Evolutionary conservation across 345 rosid species (phyloP).

Genomic region (Clarkia xantiana): DNA sequence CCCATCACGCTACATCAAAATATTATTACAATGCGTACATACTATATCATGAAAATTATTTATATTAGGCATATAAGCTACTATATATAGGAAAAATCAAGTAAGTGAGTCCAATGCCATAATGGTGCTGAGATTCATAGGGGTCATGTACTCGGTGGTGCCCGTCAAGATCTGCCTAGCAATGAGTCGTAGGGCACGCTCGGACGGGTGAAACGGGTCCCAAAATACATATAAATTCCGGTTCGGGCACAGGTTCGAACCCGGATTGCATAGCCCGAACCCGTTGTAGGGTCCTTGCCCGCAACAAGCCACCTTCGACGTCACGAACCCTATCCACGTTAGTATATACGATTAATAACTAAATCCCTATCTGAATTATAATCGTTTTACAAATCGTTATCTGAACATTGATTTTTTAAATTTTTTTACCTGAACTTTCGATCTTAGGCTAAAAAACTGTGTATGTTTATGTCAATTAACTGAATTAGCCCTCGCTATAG

Average conservation of each 20-base stretch:
- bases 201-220: conserved; percentile 42
- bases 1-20: too few relatives aligned
- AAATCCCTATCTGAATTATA: background rate
- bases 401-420: too few relatives aligned
- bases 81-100: too few relatives aligned
- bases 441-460: too few relatives aligned
- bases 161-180: conserved; percentile 18
- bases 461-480: too few relatives aligned
- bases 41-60: too few relatives aligned
- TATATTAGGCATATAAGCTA: too few relatives aligned
- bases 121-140: conserved; percentile 41
- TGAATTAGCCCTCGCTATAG: too few relatives aligned
- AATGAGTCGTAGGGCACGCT: conserved; percentile 21
- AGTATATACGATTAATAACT: background rate
- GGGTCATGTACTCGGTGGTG: conserved; percentile 19
- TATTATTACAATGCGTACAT: too few relatives aligned
- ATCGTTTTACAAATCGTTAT: background rate
- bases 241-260: conserved; percentile 31
- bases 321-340: conserved; percentile 20
- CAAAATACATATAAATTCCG: conserved; percentile 30
- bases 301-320: conserved; percentile 40
- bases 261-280: conserved; percentile 21
- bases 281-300: conserved; percentile 45
- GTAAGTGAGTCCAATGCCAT: conserved; percentile 23
- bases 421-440: too few relatives aligned